These are phyloP conservation scores for Fonticula alba DNA, from an alignment of 78 protist species.

Conservation along the genomic window DNA sequence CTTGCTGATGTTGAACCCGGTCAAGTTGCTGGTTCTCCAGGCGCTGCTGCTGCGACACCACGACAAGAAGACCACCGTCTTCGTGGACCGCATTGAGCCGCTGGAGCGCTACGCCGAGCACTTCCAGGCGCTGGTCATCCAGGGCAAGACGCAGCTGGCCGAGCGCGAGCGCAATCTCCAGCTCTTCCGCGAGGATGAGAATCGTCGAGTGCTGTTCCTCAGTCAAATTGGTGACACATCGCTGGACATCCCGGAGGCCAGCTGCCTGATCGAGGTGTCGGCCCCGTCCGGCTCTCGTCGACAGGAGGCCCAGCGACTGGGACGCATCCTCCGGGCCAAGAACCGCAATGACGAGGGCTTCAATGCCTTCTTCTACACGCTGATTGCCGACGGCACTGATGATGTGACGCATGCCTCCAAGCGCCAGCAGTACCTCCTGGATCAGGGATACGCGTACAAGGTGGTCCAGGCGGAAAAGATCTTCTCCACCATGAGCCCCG, in stretches of 20 bases:
- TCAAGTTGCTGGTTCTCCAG: slow-evolving; percentile 66
- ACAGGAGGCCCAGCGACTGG: slow-evolving; percentile 99
- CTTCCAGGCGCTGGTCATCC: slow-evolving; percentile 39
- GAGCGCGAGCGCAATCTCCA: slow-evolving; percentile 41
- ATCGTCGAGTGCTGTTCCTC: slow-evolving; percentile 50
- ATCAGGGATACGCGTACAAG: slow-evolving; percentile 78
- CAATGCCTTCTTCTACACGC: slow-evolving; percentile 93
- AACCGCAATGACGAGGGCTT: slow-evolving; percentile 19
- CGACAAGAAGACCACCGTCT: slow-evolving; percentile 79
- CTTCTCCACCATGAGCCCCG: no score
- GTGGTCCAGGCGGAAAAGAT: no score
- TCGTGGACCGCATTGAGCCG: slow-evolving; percentile 70
- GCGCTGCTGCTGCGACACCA: slow-evolving; percentile 65
- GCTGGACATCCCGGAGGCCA: slow-evolving; percentile 92
- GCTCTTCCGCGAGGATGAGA: slow-evolving; percentile 31
- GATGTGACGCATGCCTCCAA: slow-evolving; percentile 82
- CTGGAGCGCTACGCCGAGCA: slow-evolving; percentile 52
- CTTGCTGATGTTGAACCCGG: slow-evolving; percentile 94
- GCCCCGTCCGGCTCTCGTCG: slow-evolving; percentile 81
- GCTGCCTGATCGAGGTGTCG: slow-evolving; percentile 85
- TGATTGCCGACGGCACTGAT: slow-evolving; percentile 69
- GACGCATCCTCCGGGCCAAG: slow-evolving; percentile 92
- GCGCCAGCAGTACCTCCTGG: slow-evolving; percentile 88
- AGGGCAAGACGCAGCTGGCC: slow-evolving; percentile 40
- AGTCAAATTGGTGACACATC: slow-evolving; percentile 78